Evolutionary conservation across 177 flowering plant species (phyloP), one percentile per base, ranked within the genome.

Genomic region (Tripterygium wilfordii): DNA sequence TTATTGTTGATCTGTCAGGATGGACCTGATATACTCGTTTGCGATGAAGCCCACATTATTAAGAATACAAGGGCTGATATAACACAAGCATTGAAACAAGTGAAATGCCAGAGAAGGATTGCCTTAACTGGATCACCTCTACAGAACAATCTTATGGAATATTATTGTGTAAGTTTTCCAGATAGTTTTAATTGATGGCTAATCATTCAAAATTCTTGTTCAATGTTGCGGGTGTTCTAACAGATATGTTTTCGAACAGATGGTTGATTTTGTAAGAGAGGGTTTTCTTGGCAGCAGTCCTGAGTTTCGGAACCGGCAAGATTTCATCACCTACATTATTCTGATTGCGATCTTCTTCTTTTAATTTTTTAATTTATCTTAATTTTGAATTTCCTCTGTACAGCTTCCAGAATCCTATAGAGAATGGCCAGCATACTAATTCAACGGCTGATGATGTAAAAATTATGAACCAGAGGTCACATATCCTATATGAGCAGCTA

Each of bases 201-300:
- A n/a, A n/a, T n/a, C n/a, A n/a, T n/a, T n/a, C n/a, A n/a, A n/a
- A n/a, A n/a, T n/a, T n/a, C n/a, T n/a, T n/a, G n/a, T n/a, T n/a
- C n/a, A n/a, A n/a, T n/a, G n/a, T n/a, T n/a, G n/a, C n/a, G n/a
- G n/a, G n/a, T n/a, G n/a, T n/a, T n/a, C n/a, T n/a, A n/a, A n/a
- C n/a, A n/a, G n/a, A n/a, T n/a, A n/a, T n/a, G n/a, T n/a, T 57
- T 19, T 56, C 44, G 33, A 36, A 63, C 79, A 94, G 99, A 94
- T 89, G 99, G 99, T 94, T 67, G 96, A 94, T 74, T 94, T 94
- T 74, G 99, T 94, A 15, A 73, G 99, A 60, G 95, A 94, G 71
- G 99, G 99, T 51, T 86, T 94, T 65, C 97, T 94, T 57, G 99
- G 97, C 16, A 87, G 95, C 72, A 84, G 96, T 66, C 94, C 71